Evolutionary conservation across 1,284 basidiomycete species (phyloP).

Genomic region (Volvariella volvacea): DNA sequence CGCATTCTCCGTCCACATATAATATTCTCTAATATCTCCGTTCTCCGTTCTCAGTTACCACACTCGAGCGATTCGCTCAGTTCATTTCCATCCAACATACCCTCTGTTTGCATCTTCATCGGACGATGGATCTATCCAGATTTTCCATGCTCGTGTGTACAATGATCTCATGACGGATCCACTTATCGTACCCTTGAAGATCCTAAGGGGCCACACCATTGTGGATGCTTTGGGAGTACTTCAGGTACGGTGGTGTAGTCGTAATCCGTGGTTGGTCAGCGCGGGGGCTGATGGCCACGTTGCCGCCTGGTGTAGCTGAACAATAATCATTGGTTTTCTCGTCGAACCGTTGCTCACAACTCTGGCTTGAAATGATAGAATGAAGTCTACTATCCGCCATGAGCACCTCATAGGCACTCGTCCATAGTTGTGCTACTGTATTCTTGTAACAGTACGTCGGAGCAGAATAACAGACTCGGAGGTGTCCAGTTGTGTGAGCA

Average conservation of each 20-base stretch:
- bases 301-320: constrained; percentile 79
- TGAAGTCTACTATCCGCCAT: no score
- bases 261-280: constrained; percentile 91
- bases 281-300: constrained; percentile 91
- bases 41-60: constrained; percentile 66
- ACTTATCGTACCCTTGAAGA: constrained; percentile 95
- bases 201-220: constrained; percentile 84
- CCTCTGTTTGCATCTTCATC: constrained; percentile 95
- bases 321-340: not conserved
- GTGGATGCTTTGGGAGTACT: constrained; percentile 87
- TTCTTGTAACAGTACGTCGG: no score
- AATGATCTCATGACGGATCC: constrained; percentile 94
- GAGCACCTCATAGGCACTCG: no score
- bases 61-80: constrained; percentile 82
- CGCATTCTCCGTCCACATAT: constrained; percentile 7
- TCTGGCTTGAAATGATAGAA: no score
- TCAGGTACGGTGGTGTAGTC: constrained; percentile 83
- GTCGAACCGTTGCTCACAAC: no score
- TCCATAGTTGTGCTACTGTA: no score
- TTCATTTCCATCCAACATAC: constrained; percentile 91
- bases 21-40: constrained; percentile 2
- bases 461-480: no score
- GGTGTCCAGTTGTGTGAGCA: no score
- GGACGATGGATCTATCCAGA: constrained; percentile 94
- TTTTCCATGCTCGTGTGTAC: constrained; percentile 95